These are phyloP conservation scores for Cladosporium sp. DNA, from an alignment of 2,329 filamentous ascomycete genomes.

Conservation along the genomic window DNA sequence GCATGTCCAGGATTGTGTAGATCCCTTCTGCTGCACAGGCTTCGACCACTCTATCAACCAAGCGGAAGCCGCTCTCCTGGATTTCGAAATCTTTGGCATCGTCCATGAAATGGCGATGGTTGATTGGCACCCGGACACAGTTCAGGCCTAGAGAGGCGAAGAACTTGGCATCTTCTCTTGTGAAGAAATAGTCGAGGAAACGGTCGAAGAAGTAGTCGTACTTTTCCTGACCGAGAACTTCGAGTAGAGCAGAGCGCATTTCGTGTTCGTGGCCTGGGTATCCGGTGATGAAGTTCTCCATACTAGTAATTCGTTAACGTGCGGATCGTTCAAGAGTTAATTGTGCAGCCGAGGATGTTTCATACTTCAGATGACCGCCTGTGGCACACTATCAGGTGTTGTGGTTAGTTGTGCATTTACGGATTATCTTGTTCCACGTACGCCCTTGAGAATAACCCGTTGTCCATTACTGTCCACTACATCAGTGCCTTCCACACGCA, in stretches of 20 bases:
- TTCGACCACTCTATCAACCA: conserved; percentile 51
- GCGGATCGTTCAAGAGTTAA: neutral
- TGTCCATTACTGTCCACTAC: conserved; percentile 49
- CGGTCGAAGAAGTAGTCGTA: conserved; percentile 62
- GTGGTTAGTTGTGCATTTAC: conserved; percentile 32
- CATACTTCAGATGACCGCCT: conserved; percentile 28
- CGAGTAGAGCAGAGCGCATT: conserved; percentile 55
- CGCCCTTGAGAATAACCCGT: conserved; percentile 49
- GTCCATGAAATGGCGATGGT: conserved; percentile 59
- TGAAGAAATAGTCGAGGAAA: conserved; percentile 60
- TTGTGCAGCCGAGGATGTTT: neutral
- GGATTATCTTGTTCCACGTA: conserved; percentile 41
- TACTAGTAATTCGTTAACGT: conserved; percentile 27
- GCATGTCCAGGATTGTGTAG: conserved; percentile 55
- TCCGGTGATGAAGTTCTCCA: conserved; percentile 64
- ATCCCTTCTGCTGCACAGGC: conserved; percentile 50
- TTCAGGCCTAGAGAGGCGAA: conserved; percentile 58
- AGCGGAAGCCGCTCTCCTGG: conserved; percentile 51
- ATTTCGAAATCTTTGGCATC: conserved; percentile 38
- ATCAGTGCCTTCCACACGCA: conserved; percentile 43
- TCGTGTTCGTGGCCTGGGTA: conserved; percentile 60
- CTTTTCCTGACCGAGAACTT: conserved; percentile 57
- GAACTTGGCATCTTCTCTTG: conserved; percentile 58
- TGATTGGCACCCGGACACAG: conserved; percentile 61
- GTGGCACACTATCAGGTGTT: neutral